Evolutionary conservation across 371 early-diverging fungal genomes (phyloP), one percentile per base, ranked within the genome.

Genomic region (Blakeslea trispora): DNA sequence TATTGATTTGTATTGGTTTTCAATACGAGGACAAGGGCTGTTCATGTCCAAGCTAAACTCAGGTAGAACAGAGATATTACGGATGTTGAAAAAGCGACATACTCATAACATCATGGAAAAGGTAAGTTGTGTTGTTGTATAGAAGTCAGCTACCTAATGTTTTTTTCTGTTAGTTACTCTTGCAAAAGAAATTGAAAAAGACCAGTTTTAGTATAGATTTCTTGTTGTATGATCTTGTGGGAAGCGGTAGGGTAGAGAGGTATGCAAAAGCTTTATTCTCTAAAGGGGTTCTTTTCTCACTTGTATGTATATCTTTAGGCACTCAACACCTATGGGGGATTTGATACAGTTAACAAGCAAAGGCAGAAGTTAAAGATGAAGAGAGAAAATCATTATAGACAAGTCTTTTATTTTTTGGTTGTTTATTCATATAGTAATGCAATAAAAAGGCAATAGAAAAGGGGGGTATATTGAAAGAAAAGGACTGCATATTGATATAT

Each of bases 241-340:
- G 66, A 15, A 66, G 66, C 50, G 66, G 66, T 9, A 44, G 66
- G 45, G 61, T 61, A 18, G 66, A 66, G 37, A 66, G 45, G 66
- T 66, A 60, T 6, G 37, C 11, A 6, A 9, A 3, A 13, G 2
- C 37, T 7, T 37, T 37, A 6, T 37, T 11, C 9, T 37, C 37
- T 37, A 2, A 37, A 41, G 22, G 23, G 7, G 3, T 18, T 22
- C 28, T 28, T 28, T 7, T 28, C 5, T 17, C 5, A 22, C 5
- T 34, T 50, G n/a, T n/a, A n/a, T n/a, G n/a, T n/a, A n/a, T n/a
- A n/a, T n/a, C n/a, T 5, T 7, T 35, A 50, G 50, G 22, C 22
- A 39, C 14, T 11, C 9, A 9, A 50, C 50, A 19, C 35, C 50
- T 11, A 50, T 50, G 50, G 50, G 50, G 8, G 40, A 50, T 19